Conservation (phyloP, 495 filamentous ascomycete species). For the Trichoderma gamsii region DNA sequence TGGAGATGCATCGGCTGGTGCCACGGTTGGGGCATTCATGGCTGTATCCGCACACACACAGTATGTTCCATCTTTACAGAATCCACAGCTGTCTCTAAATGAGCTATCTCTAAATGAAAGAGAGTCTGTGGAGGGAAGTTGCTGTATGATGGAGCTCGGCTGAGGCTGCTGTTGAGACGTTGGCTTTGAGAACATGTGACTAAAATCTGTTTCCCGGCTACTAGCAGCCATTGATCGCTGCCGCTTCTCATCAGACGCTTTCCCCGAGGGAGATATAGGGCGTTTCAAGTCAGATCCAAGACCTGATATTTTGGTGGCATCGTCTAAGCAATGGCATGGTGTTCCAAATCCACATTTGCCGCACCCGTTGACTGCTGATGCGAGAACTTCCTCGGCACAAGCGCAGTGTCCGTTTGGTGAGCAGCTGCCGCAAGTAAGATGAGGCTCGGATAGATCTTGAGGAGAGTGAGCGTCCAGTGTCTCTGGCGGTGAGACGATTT, state of each 20-base stretch:
- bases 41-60: slow-evolving; percentile 68
- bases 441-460: slow-evolving; percentile 28
- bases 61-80: slow-evolving; percentile 76
- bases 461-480: slow-evolving; percentile 20
- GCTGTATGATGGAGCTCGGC: slow-evolving; percentile 8
- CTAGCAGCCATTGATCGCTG: slow-evolving; percentile 29
- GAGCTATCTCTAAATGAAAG: slow-evolving; percentile 47
- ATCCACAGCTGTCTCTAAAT: slow-evolving; percentile 67
- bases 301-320: slow-evolving; percentile 25
- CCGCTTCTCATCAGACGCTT: slow-evolving; percentile 51
- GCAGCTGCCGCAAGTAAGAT: slow-evolving; percentile 46
- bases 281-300: slow-evolving; percentile 34
- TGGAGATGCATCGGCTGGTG: slow-evolving; percentile 43
- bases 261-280: slow-evolving; percentile 32
- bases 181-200: slow-evolving; percentile 50
- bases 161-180: neutral
- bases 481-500: slow-evolving; percentile 44
- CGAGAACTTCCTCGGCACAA: slow-evolving; percentile 47
- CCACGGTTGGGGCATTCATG: slow-evolving; percentile 13
- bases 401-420: slow-evolving; percentile 42
- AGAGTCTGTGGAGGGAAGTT: slow-evolving; percentile 12
- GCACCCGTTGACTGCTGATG: slow-evolving; percentile 48
- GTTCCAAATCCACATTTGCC: slow-evolving; percentile 52
- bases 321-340: slow-evolving; percentile 68
- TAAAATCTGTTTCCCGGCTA: slow-evolving; percentile 67